Evolutionary conservation across 78 protist species (phyloP), one percentile per base, ranked within the genome.

Genomic region (Dictyostelium capitatum): DNA sequence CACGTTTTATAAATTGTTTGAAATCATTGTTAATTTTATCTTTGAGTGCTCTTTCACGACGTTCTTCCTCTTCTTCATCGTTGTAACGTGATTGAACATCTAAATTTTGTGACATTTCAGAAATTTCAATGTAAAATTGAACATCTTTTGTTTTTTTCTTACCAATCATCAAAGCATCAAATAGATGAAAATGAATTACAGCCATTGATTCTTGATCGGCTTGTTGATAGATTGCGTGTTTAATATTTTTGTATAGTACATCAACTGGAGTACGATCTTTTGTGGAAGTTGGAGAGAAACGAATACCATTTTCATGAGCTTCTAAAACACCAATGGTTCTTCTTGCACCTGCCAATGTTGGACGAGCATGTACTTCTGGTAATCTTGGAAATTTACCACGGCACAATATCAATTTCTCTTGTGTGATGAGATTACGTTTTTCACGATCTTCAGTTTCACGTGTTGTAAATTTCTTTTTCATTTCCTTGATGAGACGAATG

Each of bases 191-290:
- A 91, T 98, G 99, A 19, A 98, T 28, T 50, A 98, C 56, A 3
- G 92, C 98, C 47, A 97, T 65, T 32, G 96, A 67, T 6, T 98
- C 99, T 74, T 84, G 51, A 51, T 96, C 90, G 11, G 98, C 98
- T 12, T 97, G 98, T 85, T 98, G 99, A 89, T 97, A 98, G 70
- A 98, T 90, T 46, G 99, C 97, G 80, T 97, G 97, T 51, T 82
- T 74, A 73, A 98, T 95, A 80, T 98, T 98, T 48, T 51, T 84
- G 96, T 93, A 98, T 50, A 92, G 23, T 23, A 98, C 64, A 70
- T 98, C 99, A 62, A 92, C 53, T 79, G 89, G 89, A 11, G 89
- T 79, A 41, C 80, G 78, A 37, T 83, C 96, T 53, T 73, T 80
- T 0, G 74, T 73, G 2, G 53, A 46, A 20, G 72, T 15, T 30